phyloP scores from a whole-genome alignment of 495 filamentous ascomycete genomes.

The Amniculicola lignicola region DNA sequence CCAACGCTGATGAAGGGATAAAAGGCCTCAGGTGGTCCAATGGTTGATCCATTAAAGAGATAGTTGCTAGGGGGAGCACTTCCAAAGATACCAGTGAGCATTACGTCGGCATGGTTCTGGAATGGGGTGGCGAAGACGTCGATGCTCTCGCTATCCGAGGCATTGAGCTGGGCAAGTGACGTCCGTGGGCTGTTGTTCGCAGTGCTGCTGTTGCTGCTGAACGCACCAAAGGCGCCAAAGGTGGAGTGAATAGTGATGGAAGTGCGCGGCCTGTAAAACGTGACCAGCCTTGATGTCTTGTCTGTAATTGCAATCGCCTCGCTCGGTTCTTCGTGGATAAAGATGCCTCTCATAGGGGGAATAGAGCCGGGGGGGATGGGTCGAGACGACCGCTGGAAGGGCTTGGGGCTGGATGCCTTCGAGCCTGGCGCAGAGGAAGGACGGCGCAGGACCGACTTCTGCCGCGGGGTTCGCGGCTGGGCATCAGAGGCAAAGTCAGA shows the following conservation, averaged over 20 bases:
- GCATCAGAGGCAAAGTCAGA: conserved; percentile 60
- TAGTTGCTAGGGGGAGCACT: conserved; percentile 48
- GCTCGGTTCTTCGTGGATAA: conserved; percentile 40
- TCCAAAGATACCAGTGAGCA: conserved; percentile 62
- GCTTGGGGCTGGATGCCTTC: conserved; percentile 49
- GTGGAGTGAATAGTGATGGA: not conserved
- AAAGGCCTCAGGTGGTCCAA: conserved; percentile 75
- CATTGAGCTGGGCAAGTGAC: conserved; percentile 43
- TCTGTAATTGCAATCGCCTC: conserved; percentile 74
- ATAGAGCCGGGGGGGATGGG: not conserved
- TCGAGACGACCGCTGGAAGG: conserved; percentile 30
- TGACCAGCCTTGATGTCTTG: conserved; percentile 64
- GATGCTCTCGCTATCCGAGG: conserved; percentile 52
- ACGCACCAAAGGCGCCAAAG: not conserved
- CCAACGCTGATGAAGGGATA: conserved; percentile 63
- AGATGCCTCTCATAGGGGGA: conserved; percentile 38
- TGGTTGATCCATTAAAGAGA: conserved; percentile 61
- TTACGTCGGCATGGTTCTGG: conserved; percentile 62
- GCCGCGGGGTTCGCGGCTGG: conserved; percentile 51
- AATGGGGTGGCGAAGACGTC: conserved; percentile 48
- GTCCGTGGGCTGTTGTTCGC: conserved; percentile 53
- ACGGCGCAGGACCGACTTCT: conserved; percentile 54
- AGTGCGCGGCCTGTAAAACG: conserved; percentile 54
- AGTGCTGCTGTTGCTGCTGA: conserved; percentile 51
- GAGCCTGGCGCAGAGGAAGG: conserved; percentile 53